Evolutionary conservation across 1,284 basidiomycete species (phyloP), one percentile per base, ranked within the genome.

Genomic region (Albatrellus sp.): DNA sequence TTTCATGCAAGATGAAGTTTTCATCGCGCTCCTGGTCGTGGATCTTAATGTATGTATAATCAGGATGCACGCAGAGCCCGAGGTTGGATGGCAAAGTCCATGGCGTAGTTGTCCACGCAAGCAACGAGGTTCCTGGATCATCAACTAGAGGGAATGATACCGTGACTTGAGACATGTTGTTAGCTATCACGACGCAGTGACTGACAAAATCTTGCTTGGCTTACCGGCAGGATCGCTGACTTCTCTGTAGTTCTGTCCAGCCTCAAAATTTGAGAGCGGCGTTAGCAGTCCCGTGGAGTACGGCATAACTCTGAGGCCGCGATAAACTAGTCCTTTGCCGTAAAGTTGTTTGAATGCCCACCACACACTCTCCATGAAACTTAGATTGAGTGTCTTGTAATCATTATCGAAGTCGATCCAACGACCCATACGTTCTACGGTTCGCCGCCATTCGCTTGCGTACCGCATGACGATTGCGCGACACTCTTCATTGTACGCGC

Each of bases 331-430:
- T n/a, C 75, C 80, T 64, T 94, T 97, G 53, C 91, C 77, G 74
- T 82, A 93, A 12, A 98, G 75, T 61, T 92, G 80, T 47, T 80
- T 74, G 66, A 99, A 98, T n/a, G 90, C 94, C 96, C 96, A 98
- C 96, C 96, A 98, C 12, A 97, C 90, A 38, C 81, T 85, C 70
- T 99, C 96, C 96, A 99, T 98, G 64, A 91, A 99, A 17, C 77
- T 72, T 5, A 81, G 66, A 61, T 98, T 90, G 51, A 98, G 75
- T 11, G 96, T 99, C 70, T 97, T 98, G 77, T 99, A 99, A 55
- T 96, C 96, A 54, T 96, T 89, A 67, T 99, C 96, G 59, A 98
- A 99, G 65, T 98, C 96, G 66, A 99, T 98, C 96, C 96, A 99
- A 50, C 96, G 80, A 34, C 94, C 96, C 84, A 98, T 94, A 51